Percentiles rank a stretch among this genome's conserved stretches.
Conservation (phyloP, 208 protist genomes). For the Leishmania turanica region DNA sequence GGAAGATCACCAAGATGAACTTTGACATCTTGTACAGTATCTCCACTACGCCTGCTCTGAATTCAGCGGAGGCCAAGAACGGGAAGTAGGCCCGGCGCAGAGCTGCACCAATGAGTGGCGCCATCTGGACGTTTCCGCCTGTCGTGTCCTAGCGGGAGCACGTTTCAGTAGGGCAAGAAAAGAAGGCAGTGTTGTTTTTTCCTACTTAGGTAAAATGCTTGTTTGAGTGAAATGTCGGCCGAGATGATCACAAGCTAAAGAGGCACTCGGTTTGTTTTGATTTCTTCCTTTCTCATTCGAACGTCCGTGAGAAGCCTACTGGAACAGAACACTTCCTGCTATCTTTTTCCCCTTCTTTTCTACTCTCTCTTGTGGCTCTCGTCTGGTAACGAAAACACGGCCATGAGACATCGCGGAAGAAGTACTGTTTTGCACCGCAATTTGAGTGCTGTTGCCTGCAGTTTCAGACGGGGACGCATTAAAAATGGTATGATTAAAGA, state of each 20-base stretch:
- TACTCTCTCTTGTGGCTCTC: not conserved
- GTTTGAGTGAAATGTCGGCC: not conserved
- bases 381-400: not conserved
- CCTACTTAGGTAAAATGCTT: not conserved
- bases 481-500: not conserved
- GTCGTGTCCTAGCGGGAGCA: not conserved
- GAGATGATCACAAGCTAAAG: not conserved
- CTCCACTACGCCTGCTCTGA: conserved; percentile 27
- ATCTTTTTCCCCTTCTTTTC: not conserved
- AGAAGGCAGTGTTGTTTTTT: not conserved
- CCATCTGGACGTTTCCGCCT: not conserved
- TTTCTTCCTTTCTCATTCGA: not conserved
- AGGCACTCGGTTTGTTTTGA: not conserved
- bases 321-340: not conserved
- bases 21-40: conserved; percentile 60
- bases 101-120: not conserved
- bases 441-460: no score
- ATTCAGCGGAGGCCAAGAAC: conserved; percentile 13
- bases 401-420: not conserved
- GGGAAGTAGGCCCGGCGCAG: not conserved
- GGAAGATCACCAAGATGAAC: conserved; percentile 68
- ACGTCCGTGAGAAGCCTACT: not conserved
- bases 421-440: not conserved
- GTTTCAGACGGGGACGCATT: not conserved
- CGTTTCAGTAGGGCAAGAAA: not conserved